Base-by-base conservation (phyloP, 805 yeast species). In the Suhomyces emberorum region DNA sequence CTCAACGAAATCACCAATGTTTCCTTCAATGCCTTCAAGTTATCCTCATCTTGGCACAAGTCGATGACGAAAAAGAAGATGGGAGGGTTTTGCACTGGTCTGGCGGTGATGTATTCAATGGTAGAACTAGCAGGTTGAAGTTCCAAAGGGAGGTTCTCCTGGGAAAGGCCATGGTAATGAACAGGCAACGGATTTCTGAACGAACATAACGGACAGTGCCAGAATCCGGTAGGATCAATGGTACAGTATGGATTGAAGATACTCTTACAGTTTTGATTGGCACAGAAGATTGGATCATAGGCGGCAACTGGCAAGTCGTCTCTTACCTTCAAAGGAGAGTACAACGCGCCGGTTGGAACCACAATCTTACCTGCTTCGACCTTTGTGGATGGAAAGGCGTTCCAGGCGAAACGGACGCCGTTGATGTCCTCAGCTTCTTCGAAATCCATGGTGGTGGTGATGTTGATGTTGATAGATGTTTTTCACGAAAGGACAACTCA, bases 331-430 rank as follows among this genome's bases (percentile, higher is more conserved):
- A 93, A 74, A 7, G 99, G 99, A n/a, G 97, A 89, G 70, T 88
- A 93, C 44, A 93, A 67, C 38, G 96, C 83, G 28, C 97, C 95
- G 24, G 93, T 81, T 9, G 99, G 98, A 21, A 93, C 89, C 14
- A 91, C 95, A 54, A 88, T 83, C 49, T 93, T 83, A 51, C 82
- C 81, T 14, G 96, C 93, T 61, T 93, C 98, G 28, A 79, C 77
- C 49, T 88, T 79, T 25, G 96, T 82, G 28, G 85, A 79, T 19
- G 99, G 98, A 52, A 91, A 81, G 28, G 86, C 83, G 67, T 70
- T 66, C 81, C 84, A 63, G 10, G 72, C 61, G 33, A 62, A 64
- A 38, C 74, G 66, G 26, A 68, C 63, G 18, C 74, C 73, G 54
- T 68, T 68, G 43, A 61, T 52, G 38, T 69, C 73, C 47, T 69